A percentile compares a stretch with the other conserved stretches of the same genome.
Evolutionary conservation across 2,329 filamentous ascomycete species (phyloP).

Genomic region (Arthrobotrys musiformis): DNA sequence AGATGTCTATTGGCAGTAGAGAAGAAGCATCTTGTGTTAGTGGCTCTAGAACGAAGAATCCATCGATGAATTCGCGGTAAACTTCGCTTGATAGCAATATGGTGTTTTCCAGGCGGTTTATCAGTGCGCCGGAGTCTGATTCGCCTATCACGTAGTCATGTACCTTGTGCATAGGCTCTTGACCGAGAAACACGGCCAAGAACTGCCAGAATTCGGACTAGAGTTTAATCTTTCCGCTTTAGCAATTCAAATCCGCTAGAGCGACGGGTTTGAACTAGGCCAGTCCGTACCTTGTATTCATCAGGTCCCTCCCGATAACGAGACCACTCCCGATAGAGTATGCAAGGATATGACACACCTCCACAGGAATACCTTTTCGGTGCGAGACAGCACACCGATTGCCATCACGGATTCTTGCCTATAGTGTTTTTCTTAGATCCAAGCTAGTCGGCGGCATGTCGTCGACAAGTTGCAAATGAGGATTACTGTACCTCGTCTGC

Average conservation of each 20-base stretch:
- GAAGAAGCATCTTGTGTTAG: not conserved
- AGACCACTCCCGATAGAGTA: not conserved
- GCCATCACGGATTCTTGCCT: not conserved
- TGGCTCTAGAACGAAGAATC: not conserved
- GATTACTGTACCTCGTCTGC: not conserved
- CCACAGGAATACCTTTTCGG: not conserved
- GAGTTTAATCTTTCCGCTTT: not conserved
- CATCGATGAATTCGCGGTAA: not conserved
- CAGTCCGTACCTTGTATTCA: not conserved
- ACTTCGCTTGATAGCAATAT: not conserved
- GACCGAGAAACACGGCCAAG: not conserved
- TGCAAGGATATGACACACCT: not conserved
- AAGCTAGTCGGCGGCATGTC: not conserved
- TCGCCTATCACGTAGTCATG: not conserved
- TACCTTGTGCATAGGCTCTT: not conserved
- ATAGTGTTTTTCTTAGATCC: not conserved
- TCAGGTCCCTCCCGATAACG: not conserved
- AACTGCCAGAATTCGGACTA: slow-evolving; percentile 1
- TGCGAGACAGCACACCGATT: not conserved
- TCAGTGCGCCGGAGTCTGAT: not conserved
- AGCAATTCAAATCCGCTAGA: not conserved
- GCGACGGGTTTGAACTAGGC: no score
- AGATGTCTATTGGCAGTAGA: not conserved
- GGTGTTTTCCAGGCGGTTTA: not conserved
- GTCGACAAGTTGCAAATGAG: not conserved